These are phyloP conservation scores for Talaromyces sp. DNA, from an alignment of 2,329 filamentous ascomycete species.

Conservation along the genomic window DNA sequence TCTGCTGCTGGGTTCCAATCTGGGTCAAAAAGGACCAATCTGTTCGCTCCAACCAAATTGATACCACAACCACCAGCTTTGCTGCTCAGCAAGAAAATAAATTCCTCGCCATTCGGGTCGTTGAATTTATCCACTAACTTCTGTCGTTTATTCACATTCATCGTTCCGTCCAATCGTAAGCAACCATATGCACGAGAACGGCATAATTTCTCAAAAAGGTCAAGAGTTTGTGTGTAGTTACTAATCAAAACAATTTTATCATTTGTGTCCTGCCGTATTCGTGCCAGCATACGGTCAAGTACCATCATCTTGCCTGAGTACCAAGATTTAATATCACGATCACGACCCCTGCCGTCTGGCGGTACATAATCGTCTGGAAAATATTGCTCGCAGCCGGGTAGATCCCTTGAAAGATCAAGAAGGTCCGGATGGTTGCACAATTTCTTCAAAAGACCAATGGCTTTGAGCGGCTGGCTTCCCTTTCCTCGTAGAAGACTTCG, in stretches of 20 bases:
- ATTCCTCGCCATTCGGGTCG: slow-evolving; percentile 82
- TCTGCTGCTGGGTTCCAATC: slow-evolving; percentile 98
- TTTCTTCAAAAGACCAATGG: slow-evolving; percentile 95
- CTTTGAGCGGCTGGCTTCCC: slow-evolving; percentile 92
- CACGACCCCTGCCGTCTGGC: slow-evolving; percentile 80
- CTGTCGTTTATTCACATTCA: slow-evolving; percentile 96
- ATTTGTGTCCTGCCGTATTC: slow-evolving; percentile 92
- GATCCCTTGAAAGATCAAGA: slow-evolving; percentile 73
- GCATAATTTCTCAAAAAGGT: slow-evolving; percentile 89
- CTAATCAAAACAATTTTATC: slow-evolving; percentile 99
- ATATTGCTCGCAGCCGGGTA: slow-evolving; percentile 78
- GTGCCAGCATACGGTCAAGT: slow-evolving; percentile 93
- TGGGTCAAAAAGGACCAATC: slow-evolving; percentile 91
- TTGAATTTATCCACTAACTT: slow-evolving; percentile 99
- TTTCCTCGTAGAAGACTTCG: slow-evolving; percentile 88
- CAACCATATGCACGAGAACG: slow-evolving; percentile 79
- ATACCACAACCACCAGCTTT: slow-evolving; percentile 96
- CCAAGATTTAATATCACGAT: slow-evolving; percentile 89
- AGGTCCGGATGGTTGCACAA: slow-evolving; percentile 97
- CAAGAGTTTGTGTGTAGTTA: slow-evolving; percentile 95
- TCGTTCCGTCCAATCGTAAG: slow-evolving; percentile 88
- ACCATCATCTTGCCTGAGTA: slow-evolving; percentile 99
- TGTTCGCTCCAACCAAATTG: slow-evolving; percentile 91
- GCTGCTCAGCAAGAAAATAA: slow-evolving; percentile 91
- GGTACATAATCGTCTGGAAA: slow-evolving; percentile 86